Evolutionary conservation across 148 eudicot species (phyloP).

Genomic region (Rhododendron kiyosumense): DNA sequence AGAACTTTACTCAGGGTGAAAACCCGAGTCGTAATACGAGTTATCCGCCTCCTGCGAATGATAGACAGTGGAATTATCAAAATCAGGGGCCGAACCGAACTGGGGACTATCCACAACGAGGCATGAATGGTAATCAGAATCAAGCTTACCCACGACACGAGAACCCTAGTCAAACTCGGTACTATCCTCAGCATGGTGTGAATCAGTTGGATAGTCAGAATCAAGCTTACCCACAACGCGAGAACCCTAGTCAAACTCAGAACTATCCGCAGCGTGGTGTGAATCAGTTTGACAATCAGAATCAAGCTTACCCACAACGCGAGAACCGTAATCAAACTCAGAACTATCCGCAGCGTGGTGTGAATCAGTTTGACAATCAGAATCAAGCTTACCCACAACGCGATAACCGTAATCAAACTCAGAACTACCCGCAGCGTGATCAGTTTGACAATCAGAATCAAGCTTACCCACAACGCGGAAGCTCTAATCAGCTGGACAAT

Average conservation of each 20-base stretch:
- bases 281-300: slow-evolving; percentile 1
- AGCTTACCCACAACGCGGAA: slow-evolving; percentile 3
- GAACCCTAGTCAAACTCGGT: slow-evolving; percentile 26
- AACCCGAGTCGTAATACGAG: slow-evolving; percentile 2
- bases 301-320: slow-evolving; percentile 4
- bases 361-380: slow-evolving; percentile 1
- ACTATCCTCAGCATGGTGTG: slow-evolving; percentile 15
- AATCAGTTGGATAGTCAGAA: slow-evolving; percentile 35
- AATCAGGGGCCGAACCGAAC: slow-evolving; percentile 19
- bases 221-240: slow-evolving; percentile 15
- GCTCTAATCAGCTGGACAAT: slow-evolving; percentile 21
- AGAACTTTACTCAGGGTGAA: background rate
- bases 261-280: background rate
- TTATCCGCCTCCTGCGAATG: slow-evolving; percentile 10
- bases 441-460: slow-evolving; percentile 16
- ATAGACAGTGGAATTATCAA: slow-evolving; percentile 14
- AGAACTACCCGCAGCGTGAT: background rate
- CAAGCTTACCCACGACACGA: slow-evolving; percentile 20
- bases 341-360: background rate
- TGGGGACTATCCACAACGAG: slow-evolving; percentile 1
- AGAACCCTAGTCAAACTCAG: background rate
- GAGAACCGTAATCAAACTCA: background rate
- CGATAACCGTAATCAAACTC: background rate
- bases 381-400: slow-evolving; percentile 11
- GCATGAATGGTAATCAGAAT: slow-evolving; percentile 17